Evolutionary conservation across 257 asterid genomes (phyloP), one percentile per base, ranked within the genome.

Genomic region (Nicotiana undulata): DNA sequence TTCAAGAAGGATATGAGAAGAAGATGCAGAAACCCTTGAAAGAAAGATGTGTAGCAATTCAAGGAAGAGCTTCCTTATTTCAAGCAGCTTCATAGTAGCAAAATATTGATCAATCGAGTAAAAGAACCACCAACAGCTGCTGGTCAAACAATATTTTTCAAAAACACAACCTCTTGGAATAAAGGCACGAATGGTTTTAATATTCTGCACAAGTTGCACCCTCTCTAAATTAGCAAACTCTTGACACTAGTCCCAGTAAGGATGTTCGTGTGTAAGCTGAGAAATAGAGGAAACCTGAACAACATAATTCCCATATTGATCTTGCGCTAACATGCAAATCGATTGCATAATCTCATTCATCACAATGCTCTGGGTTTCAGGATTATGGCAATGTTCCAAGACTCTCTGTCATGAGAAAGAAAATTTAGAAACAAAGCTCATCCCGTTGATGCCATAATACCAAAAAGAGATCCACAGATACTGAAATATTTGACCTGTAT

Each of bases 281-380:
- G 67, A 84, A 72, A 28, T 61, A 77, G 75, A 55, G 79, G 89
- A 59, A 83, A 93, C 98, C 98, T 92, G 98, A 82, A 93, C 88
- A 59, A 93, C 98, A 78, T 93, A 93, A 81, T 93, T 93, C 37
- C 98, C 98, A 77, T 90, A 93, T 63, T 93, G 98, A 88, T 93
- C 97, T 84, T 92, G 95, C 15, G 98, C 94, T 85, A 93, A 85
- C 90, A 89, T 86, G 87, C 87, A 77, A 51, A 92, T 93, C 81
- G 89, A 90, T 63, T 87, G 82, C 91, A 93, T 29, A 79, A 93
- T 89, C 87, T 93, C 94, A 28, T 88, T 85, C 97, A 93, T 91
- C 82, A 91, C 91, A 59, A 85, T 83, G 84, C 85, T 87, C 86
- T 92, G 97, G 9, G 98, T 92, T 77, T 84, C 84, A 60, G 89